phyloP scores from a whole-genome alignment of 306 rosid species.

The Geum urbanum region DNA sequence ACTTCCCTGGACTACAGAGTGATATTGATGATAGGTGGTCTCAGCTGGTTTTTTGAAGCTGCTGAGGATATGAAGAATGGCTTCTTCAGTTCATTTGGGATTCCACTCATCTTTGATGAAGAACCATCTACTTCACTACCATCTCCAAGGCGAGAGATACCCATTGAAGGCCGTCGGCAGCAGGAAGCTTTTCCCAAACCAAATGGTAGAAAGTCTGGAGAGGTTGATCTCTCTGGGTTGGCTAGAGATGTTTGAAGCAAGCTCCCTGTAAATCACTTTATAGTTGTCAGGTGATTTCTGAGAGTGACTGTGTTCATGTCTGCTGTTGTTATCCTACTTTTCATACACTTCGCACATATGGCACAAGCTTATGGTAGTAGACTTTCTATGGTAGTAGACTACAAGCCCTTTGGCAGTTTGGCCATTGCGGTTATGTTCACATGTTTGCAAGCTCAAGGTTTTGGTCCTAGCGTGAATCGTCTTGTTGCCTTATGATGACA shows the following conservation, averaged over 20 bases:
- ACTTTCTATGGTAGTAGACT: background rate
- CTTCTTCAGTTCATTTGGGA: conserved; percentile 42
- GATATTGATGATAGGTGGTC: conserved; percentile 61
- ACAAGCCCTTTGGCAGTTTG: background rate
- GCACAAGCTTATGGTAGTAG: background rate
- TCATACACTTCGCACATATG: background rate
- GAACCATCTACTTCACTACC: conserved; percentile 47
- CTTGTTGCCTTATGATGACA: background rate
- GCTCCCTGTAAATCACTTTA: background rate
- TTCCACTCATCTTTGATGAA: conserved; percentile 41
- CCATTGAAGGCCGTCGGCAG: conserved; percentile 39
- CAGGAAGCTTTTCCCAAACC: conserved; percentile 36
- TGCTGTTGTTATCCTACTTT: background rate
- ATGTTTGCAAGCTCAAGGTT: background rate
- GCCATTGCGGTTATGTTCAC: background rate
- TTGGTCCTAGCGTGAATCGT: background rate
- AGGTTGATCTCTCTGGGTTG: conserved; percentile 48
- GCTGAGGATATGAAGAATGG: conserved; percentile 70
- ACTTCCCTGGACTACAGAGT: conserved; percentile 65
- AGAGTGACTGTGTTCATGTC: background rate
- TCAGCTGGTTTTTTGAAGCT: conserved; percentile 55
- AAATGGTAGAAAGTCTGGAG: conserved; percentile 30
- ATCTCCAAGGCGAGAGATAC: conserved; percentile 45
- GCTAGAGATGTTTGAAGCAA: conserved; percentile 63
- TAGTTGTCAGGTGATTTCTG: background rate